Conservation (phyloP, 2,329 filamentous ascomycete genomes). For the Phyllosticta citrichinensis region DNA sequence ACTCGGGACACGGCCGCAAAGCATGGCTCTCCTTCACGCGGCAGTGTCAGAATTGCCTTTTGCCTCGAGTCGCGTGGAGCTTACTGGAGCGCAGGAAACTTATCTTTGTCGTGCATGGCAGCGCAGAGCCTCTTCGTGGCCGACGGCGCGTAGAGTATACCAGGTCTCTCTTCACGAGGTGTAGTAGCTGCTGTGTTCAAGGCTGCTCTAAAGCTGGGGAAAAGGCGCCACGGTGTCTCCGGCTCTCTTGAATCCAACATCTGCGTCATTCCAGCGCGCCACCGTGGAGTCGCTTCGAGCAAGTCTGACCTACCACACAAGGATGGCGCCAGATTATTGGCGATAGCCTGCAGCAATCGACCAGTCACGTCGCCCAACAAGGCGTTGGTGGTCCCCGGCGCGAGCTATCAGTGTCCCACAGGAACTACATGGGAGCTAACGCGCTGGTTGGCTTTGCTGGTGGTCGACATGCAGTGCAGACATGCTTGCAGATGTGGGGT, state of each 20-base stretch:
- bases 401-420: background rate
- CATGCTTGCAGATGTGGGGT: background rate
- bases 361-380: background rate
- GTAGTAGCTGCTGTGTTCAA: too few species aligned
- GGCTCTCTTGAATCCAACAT: background rate
- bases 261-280: background rate
- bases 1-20: too few species aligned
- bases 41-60: too few species aligned
- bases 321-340: background rate
- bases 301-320: background rate
- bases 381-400: background rate
- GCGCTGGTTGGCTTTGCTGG: background rate
- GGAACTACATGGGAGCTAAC: background rate
- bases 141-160: too few species aligned
- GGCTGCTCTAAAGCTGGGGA: too few species aligned
- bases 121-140: too few species aligned
- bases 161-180: too few species aligned
- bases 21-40: too few species aligned
- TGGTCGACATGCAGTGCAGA: background rate
- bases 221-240: too few species aligned
- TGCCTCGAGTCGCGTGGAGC: too few species aligned
- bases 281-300: background rate
- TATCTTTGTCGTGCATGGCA: too few species aligned
- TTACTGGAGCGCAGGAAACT: too few species aligned
- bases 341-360: background rate